Evolutionary conservation across 495 filamentous ascomycete species (phyloP), one percentile per base, ranked within the genome.

Genomic region (Sporormia fimetaria): DNA sequence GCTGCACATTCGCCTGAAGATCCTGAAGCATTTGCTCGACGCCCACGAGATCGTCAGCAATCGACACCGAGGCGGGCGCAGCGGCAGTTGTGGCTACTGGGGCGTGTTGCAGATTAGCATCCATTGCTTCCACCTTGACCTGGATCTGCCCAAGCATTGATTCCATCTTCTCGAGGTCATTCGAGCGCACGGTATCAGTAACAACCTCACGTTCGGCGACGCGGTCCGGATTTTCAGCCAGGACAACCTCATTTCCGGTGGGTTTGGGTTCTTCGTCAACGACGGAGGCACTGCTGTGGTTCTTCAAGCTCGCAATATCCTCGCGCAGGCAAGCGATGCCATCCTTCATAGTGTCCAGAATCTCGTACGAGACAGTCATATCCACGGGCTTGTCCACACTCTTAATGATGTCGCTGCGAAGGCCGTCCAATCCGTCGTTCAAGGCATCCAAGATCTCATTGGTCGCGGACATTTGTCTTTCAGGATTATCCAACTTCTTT

Each of bases 161-260:
- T 50, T 93, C 87, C 11, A 95, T 71, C 33, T 81, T 80, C 52
- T 88, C 85, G 33, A 94, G 77, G 40, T 87, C 83, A 41, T 76
- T 73, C 7, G 69, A 68, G 37, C 75, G 74, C 21, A 75, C 47
- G 21, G 64, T 60, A 16, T 71, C 65, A 6, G 52, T 30, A 25
- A 64, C 62, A 9, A 61, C 63, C n/a, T 57, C 54, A 6, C 54
- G 44, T 18, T 23, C 42, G 1, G 38, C 17, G 3, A 22, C 8
- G 1, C 14, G 11, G 24, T 48, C 51, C 7, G 46, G 42, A 24
- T 52, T 56, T 30, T 63, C 62, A 17, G 62, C 62, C 33, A 65
- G 55, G 1, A 65, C 59, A 14, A 65, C 55, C 38, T 65, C 59
- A 22, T 58, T 52, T 3, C 61, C 59, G 8, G 50, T 50, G 18